Evolutionary conservation across 2,329 filamentous ascomycete genomes (phyloP).

Genomic region (Fusarium coffeatum): DNA sequence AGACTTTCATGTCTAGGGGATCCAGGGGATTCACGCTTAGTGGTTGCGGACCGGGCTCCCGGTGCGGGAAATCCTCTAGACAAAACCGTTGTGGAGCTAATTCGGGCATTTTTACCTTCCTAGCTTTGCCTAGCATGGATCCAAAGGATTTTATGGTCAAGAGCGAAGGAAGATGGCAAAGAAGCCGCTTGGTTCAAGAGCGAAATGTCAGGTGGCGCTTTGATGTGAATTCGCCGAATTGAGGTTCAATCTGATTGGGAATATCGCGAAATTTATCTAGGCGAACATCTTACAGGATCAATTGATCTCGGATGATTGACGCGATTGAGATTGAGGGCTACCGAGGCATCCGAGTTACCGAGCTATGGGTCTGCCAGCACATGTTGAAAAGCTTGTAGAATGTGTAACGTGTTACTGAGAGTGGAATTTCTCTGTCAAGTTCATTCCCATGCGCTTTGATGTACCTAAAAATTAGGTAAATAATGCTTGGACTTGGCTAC

Average conservation of each 20-base stretch:
- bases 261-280: neutral
- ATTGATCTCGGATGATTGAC: slow-evolving; percentile 10
- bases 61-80: neutral
- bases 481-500: neutral
- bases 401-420: neutral
- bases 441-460: neutral
- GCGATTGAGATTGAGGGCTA: neutral
- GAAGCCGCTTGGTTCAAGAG: neutral
- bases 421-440: neutral
- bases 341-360: slow-evolving; percentile 10
- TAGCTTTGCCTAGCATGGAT: neutral
- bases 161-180: neutral
- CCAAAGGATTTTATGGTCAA: neutral
- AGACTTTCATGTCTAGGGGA: slow-evolving; percentile 7
- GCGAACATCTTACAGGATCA: neutral
- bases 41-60: neutral
- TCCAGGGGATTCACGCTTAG: slow-evolving; percentile 8
- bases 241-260: neutral
- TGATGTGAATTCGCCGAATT: neutral
- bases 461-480: neutral
- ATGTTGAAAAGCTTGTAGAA: neutral
- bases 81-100: neutral
- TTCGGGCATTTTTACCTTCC: neutral
- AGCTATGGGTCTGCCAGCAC: neutral
- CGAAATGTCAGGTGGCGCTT: neutral